Evolutionary conservation across 345 rosid species (phyloP).

Genomic region (Euphorbia tirucalli): DNA sequence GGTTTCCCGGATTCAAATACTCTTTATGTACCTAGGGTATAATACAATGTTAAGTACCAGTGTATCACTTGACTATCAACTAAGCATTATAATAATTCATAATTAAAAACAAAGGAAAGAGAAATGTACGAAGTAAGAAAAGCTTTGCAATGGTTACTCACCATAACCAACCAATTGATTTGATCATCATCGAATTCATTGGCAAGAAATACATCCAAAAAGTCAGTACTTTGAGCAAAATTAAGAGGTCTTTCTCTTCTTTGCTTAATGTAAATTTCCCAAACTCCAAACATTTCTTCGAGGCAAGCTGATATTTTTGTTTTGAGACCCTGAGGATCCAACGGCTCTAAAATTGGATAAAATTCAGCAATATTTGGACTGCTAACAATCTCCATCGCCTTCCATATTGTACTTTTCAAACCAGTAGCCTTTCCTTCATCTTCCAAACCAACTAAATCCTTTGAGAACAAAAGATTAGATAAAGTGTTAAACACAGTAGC

Average conservation of each 20-base stretch:
- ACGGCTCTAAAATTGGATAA: slow-evolving; percentile 5
- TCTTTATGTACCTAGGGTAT: too few relatives aligned
- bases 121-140: too few relatives aligned
- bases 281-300: neutral
- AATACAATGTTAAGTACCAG: too few relatives aligned
- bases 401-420: neutral
- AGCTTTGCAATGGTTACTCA: too few relatives aligned
- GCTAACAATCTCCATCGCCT: neutral
- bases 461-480: slow-evolving; percentile 7
- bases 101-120: too few relatives aligned
- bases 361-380: slow-evolving; percentile 5
- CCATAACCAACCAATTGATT: slow-evolving; percentile 16
- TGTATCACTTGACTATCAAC: too few relatives aligned
- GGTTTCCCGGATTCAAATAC: too few relatives aligned
- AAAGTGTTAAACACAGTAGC: slow-evolving; percentile 9
- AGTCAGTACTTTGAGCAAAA: slow-evolving; percentile 1
- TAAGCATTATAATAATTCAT: too few relatives aligned
- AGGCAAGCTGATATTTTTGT: neutral
- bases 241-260: slow-evolving; percentile 12
- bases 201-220: slow-evolving; percentile 17
- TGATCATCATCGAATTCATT: slow-evolving; percentile 19
- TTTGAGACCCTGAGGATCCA: slow-evolving; percentile 21
- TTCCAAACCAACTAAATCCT: slow-evolving; percentile 3
- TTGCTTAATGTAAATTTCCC: slow-evolving; percentile 17
- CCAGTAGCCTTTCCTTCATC: neutral